Percentiles rank a stretch among this genome's conserved stretches.
phyloP scores from a whole-genome alignment of 768 basidiomycete genomes.

The Mycena kentingensis region DNA sequence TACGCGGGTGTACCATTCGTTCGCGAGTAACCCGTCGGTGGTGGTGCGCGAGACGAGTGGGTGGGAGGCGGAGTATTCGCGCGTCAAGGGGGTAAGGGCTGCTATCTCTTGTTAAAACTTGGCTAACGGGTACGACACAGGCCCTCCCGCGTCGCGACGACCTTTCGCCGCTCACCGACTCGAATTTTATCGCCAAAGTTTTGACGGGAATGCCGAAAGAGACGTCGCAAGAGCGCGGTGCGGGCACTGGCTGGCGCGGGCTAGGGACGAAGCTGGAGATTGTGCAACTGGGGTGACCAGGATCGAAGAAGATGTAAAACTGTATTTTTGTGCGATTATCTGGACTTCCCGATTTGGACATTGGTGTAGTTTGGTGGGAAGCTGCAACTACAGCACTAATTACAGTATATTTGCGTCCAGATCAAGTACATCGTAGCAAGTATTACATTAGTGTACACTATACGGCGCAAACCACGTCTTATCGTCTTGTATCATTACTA shows the following conservation, averaged over 20 bases:
- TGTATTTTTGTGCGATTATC: no score
- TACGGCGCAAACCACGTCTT: no score
- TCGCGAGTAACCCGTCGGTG: conserved; percentile 57
- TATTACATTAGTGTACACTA: no score
- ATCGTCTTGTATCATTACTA: no score
- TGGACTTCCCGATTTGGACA: no score
- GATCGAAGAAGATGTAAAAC: no score
- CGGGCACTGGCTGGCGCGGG: conserved; percentile 84
- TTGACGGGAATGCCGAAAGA: conserved; percentile 63
- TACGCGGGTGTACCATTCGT: conserved; percentile 87
- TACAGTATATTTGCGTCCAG: no score
- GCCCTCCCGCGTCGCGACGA: conserved; percentile 75
- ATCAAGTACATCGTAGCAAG: no score
- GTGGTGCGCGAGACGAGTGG: conserved; percentile 83
- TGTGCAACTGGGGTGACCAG: conserved; percentile 34
- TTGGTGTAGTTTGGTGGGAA: no score
- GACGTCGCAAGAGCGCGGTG: conserved; percentile 60
- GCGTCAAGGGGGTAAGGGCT: conserved; percentile 74
- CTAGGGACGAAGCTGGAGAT: conserved; percentile 69
- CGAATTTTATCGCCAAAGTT: conserved; percentile 76
- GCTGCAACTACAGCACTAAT: no score
- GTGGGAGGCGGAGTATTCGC: conserved; percentile 88
- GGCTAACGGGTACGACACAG: conserved; percentile 36
- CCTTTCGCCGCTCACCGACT: conserved; percentile 84
- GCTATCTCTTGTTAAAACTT: background rate